Percentiles rank a stretch among this genome's conserved stretches.
Conservation (phyloP, 495 filamentous ascomycete genomes). For the Xylaria intraflava region DNA sequence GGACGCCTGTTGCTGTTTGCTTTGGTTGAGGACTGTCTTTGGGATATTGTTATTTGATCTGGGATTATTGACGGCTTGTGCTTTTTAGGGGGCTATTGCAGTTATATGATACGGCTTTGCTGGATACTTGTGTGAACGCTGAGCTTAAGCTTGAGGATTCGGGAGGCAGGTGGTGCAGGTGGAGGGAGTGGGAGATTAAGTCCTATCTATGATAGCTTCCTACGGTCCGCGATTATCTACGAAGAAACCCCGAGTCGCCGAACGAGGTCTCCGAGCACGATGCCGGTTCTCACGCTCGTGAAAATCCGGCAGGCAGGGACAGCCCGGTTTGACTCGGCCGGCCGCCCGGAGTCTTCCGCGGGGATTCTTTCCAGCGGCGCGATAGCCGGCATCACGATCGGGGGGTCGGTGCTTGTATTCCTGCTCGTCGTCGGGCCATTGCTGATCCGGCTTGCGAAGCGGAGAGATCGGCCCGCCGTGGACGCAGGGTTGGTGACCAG, state of each 20-base stretch:
- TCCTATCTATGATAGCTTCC: too few species aligned
- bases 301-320: not conserved
- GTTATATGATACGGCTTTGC: too few species aligned
- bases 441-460: slow-evolving; percentile 16
- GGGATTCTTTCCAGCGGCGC: slow-evolving; percentile 18
- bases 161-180: not conserved
- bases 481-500: not conserved
- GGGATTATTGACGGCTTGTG: too few species aligned
- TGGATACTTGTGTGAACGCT: too few species aligned
- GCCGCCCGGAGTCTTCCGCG: not conserved
- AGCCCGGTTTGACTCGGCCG: not conserved
- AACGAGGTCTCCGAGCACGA: not conserved
- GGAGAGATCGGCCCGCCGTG: slow-evolving; percentile 1
- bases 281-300: not conserved
- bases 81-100: too few species aligned
- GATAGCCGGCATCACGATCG: slow-evolving; percentile 21
- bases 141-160: too few species aligned
- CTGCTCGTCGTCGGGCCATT: slow-evolving; percentile 12
- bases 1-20: too few species aligned
- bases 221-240: not conserved
- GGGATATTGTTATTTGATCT: too few species aligned
- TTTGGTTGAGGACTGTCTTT: too few species aligned
- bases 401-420: slow-evolving; percentile 21
- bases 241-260: not conserved
- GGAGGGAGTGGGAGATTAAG: not conserved